Percentiles rank a stretch among this genome's conserved stretches.
Evolutionary conservation across 495 filamentous ascomycete genomes (phyloP).

Genomic region (Lindgomyces ingoldianus): DNA sequence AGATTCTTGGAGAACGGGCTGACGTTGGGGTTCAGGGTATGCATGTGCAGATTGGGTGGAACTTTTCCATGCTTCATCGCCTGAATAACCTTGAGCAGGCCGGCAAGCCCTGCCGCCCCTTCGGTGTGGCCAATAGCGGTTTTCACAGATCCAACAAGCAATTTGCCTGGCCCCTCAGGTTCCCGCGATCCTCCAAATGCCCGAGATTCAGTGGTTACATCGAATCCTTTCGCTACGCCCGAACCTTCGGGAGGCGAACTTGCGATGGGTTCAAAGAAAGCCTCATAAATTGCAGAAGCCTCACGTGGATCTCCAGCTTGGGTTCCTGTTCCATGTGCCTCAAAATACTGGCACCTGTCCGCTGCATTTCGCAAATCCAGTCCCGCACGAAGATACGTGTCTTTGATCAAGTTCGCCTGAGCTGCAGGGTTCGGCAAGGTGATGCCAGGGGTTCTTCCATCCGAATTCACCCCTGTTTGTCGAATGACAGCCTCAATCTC

Average conservation of each 20-base stretch:
- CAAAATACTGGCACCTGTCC: not conserved
- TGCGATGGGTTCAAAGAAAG: not conserved
- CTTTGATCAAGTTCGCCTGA: conserved; percentile 22
- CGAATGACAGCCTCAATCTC: conserved; percentile 17
- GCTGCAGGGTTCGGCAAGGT: conserved; percentile 21
- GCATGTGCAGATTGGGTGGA: conserved; percentile 24
- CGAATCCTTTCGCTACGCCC: not conserved
- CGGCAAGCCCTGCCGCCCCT: conserved; percentile 38
- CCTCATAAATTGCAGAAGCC: not conserved
- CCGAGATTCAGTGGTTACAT: not conserved
- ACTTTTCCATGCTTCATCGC: conserved; percentile 31
- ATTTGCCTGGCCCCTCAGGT: not conserved
- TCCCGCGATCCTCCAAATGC: not conserved
- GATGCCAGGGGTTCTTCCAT: conserved; percentile 13
- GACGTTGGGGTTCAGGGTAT: conserved; percentile 14
- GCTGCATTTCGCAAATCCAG: not conserved
- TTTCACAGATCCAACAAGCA: conserved; percentile 39
- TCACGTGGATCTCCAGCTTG: not conserved
- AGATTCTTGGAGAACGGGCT: conserved; percentile 15
- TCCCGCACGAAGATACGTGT: conserved; percentile 2
- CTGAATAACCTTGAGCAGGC: conserved; percentile 40
- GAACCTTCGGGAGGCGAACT: conserved; percentile 45
- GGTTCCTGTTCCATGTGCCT: not conserved
- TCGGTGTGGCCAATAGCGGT: conserved; percentile 45
- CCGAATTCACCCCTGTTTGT: conserved; percentile 15